Base-by-base conservation (phyloP, 495 filamentous ascomycete species). In the Podospora australis region DNA sequence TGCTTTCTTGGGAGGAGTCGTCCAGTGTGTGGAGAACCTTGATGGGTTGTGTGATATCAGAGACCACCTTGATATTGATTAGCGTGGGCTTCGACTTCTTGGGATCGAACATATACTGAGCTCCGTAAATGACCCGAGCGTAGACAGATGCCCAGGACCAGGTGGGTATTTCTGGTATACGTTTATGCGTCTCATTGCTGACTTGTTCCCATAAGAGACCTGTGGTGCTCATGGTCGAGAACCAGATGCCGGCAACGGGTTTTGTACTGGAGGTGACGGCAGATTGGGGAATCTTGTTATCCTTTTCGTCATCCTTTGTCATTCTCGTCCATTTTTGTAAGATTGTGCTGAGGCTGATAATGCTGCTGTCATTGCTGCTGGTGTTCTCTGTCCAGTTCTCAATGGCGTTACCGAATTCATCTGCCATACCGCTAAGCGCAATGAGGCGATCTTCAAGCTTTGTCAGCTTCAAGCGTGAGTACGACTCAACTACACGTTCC, bases 61-160 rank as follows among this genome's bases (percentile, higher is more conserved):
- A n/a, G n/a, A n/a, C n/a, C n/a, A n/a, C n/a, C n/a, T n/a, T n/a
- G n/a, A n/a, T n/a, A n/a, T n/a, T n/a, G n/a, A n/a, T n/a, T 24
- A 11, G 1, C 14, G 40, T 44, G 8, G 39, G 39, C 3, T 21
- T 22, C 14, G 5, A 21, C 7, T 6, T 44, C 40, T 5, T 20
- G n/a, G 30, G 17, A 23, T 22, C 22, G 16, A 16, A 24, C 21
- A 17, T 8, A 42, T 44, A 53, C 14, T 20, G 40, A 14, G 49
- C 39, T 23, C 5, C 29, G 6, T n/a, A n/a, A n/a, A n/a, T n/a
- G n/a, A n/a, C n/a, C n/a, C n/a, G n/a, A n/a, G 42, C 42, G 20
- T 7, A 54, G 23, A 54, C 41, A 14, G 51, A 53, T 2, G 51
- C 51, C 51, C 51, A 53, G 4, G 51, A 53, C 38, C 39, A 53